Percentiles rank a stretch among this genome's conserved stretches.
Evolutionary conservation across 148 eudicot species (phyloP).

Genomic region (Diospyros lotus): DNA sequence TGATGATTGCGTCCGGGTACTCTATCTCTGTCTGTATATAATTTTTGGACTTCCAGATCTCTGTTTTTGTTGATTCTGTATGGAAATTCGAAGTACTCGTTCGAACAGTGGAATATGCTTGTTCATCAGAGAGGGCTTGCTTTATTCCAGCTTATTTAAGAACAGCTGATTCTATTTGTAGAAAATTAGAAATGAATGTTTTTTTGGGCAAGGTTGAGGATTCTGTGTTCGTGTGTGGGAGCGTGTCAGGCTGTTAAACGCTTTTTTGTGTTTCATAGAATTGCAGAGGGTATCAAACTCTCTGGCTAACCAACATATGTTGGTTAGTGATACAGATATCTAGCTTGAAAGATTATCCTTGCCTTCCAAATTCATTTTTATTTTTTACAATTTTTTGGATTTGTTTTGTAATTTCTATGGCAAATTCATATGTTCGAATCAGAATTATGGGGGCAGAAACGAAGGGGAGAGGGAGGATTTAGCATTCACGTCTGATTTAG

Average conservation of each 20-base stretch:
- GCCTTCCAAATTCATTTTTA: neutral
- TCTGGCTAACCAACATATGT: neutral
- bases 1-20: slow-evolving; percentile 67
- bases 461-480: neutral
- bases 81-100: neutral
- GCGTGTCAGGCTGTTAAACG: too few relatives aligned
- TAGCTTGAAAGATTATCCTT: neutral
- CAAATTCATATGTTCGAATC: neutral
- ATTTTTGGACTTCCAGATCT: too few relatives aligned
- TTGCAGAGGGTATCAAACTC: neutral
- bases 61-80: neutral
- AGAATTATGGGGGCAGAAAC: too few relatives aligned
- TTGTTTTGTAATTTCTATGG: neutral
- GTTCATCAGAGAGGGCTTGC: neutral
- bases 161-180: neutral
- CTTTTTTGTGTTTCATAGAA: neutral
- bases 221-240: neutral
- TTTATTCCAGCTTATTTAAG: neutral
- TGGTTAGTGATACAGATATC: neutral
- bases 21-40: slow-evolving; percentile 3
- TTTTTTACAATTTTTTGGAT: neutral
- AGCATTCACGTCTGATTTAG: neutral
- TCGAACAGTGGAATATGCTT: neutral
- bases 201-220: neutral
- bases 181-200: neutral